phyloP scores from a whole-genome alignment of 345 rosid species.

The Salix arbutifolia region DNA sequence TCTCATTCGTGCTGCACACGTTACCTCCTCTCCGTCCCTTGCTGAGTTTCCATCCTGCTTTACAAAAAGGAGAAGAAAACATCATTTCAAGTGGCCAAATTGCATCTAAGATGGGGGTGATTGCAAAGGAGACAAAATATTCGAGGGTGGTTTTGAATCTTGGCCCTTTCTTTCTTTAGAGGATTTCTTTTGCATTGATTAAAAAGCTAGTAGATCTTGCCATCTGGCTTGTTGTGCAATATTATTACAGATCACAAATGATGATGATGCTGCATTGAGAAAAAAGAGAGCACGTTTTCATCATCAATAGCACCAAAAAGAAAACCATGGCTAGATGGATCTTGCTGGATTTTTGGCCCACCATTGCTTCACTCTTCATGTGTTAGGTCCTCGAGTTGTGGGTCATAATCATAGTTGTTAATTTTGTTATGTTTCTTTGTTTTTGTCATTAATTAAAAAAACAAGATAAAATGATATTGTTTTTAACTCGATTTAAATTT shows the following conservation, averaged over 20 bases:
- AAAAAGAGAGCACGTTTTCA: constrained; percentile 16
- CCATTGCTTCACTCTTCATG: constrained; percentile 15
- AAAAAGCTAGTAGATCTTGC: neutral
- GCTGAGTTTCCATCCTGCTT: constrained; percentile 8
- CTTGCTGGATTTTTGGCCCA: constrained; percentile 38
- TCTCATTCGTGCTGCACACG: neutral
- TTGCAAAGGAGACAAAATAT: neutral
- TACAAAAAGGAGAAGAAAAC: constrained; percentile 13
- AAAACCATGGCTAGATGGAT: constrained; percentile 12
- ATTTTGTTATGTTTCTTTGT: rapidly evolving
- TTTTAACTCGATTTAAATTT: too few species aligned
- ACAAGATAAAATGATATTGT: too few species aligned
- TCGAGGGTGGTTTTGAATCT: constrained; percentile 8
- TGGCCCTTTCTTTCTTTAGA: neutral
- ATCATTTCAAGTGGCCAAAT: constrained; percentile 10
- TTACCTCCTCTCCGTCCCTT: constrained; percentile 2
- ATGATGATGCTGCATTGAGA: neutral
- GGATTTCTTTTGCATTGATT: constrained; percentile 1
- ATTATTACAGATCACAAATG: constrained; percentile 16
- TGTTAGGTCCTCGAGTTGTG: neutral
- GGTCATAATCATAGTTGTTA: too few species aligned
- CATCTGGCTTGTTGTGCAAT: constrained; percentile 20
- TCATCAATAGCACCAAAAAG: constrained; percentile 27
- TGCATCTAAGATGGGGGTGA: neutral
- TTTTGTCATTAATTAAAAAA: too few species aligned